Evolutionary conservation across 2,329 filamentous ascomycete genomes (phyloP).

Genomic region (Cercospora citrullina): DNA sequence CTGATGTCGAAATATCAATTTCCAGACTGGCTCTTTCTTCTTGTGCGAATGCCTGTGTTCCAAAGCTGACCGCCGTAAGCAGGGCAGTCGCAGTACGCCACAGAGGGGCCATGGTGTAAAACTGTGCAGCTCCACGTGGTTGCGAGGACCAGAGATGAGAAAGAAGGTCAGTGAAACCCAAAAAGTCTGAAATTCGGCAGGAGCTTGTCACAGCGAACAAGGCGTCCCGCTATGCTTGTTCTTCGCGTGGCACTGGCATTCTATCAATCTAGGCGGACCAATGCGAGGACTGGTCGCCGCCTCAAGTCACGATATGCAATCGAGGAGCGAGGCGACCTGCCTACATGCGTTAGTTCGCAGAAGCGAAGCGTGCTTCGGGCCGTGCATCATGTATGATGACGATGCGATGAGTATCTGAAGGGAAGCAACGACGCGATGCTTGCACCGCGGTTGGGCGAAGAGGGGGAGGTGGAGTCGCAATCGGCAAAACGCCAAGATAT

Average conservation of each 20-base stretch:
- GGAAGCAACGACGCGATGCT: background rate
- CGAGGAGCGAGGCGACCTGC: background rate
- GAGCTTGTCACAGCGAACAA: background rate
- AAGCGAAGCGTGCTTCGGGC: background rate
- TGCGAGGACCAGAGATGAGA: background rate
- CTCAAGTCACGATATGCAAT: background rate
- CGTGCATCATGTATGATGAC: background rate
- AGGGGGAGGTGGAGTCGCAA: background rate
- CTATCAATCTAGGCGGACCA: background rate
- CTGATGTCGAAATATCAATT: constrained; percentile 35
- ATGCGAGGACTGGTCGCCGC: background rate
- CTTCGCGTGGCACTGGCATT: background rate
- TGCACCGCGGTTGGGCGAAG: background rate
- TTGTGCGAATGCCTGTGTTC: background rate
- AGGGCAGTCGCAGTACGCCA: background rate
- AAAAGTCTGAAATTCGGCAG: background rate
- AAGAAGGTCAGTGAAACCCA: background rate
- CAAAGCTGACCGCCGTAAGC: background rate
- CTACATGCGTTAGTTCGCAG: background rate
- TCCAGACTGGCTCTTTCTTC: background rate
- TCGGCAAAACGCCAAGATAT: background rate
- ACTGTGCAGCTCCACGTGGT: background rate
- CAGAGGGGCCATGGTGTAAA: background rate
- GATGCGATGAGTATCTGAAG: background rate
- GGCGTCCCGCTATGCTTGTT: background rate